Conservation (phyloP, 495 filamentous ascomycete species). For the Podospora australis region DNA sequence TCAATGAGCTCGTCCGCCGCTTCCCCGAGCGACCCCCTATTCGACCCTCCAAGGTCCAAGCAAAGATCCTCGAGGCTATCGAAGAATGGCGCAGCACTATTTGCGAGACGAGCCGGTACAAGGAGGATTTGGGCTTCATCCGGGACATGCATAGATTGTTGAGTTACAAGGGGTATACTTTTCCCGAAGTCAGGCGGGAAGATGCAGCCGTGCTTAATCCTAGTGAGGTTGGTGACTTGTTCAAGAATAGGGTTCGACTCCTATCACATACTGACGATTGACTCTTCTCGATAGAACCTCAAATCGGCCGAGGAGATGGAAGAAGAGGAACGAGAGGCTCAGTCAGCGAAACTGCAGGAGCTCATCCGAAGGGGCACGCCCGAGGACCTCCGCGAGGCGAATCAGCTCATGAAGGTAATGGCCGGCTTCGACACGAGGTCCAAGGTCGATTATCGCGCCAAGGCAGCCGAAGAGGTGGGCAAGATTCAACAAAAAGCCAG, state of each 20-base stretch:
- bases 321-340: constrained; percentile 87
- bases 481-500: constrained; percentile 92
- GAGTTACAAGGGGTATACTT: constrained; percentile 93
- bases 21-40: constrained; percentile 92
- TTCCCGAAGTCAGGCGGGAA: constrained; percentile 84
- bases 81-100: constrained; percentile 98
- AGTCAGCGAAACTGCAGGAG: constrained; percentile 95
- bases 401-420: constrained; percentile 97
- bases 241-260: not conserved
- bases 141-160: constrained; percentile 95
- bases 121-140: constrained; percentile 93
- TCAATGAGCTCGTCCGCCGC: constrained; percentile 94
- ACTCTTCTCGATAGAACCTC: constrained; percentile 59
- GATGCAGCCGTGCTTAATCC: constrained; percentile 97
- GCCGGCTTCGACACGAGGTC: constrained; percentile 89
- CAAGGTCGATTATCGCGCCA: constrained; percentile 96
- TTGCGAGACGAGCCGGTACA: constrained; percentile 94
- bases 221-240: constrained; percentile 67
- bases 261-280: not conserved
- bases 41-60: constrained; percentile 78
- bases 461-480: constrained; percentile 89
- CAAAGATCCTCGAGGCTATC: constrained; percentile 89
- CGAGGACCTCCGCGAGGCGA: constrained; percentile 90
- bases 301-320: constrained; percentile 99
- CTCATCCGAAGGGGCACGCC: constrained; percentile 87